Evolutionary conservation across 2,329 filamentous ascomycete species (phyloP), one percentile per base, ranked within the genome.

Genomic region (Fusarium multiceps): DNA sequence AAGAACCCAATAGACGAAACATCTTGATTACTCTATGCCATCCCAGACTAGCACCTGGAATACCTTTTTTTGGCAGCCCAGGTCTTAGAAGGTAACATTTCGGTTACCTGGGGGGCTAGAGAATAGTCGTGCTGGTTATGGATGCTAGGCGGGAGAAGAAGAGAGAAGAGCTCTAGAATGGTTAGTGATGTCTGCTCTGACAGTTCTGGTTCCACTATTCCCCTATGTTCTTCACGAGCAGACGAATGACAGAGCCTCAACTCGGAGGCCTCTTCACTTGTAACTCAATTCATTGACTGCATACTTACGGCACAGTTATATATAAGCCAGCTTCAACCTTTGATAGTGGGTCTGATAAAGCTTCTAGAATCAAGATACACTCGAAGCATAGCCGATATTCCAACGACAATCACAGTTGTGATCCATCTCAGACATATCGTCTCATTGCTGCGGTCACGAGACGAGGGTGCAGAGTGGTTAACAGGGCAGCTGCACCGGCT

Each of bases 181-280:
- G 3, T 12, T 37, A 3, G 18, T 2, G 2, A 7, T n/a, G 6
- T 37, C 6, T 2, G 32, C 16, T n/a, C 1, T 37, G 6, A 6
- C 32, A 11, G 5, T 37, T n/a, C 10, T 10, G 4, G 0, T 10
- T 1, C 11, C 34, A 11, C 18, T 37, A 4, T 12, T 12, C 34
- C 7, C 18, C 6, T 28, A 3, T 37, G 5, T 18, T 10, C 34
- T n/a, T 18, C 11, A 11, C 34, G 34, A 37, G 10, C 12, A 6
- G 27, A 37, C 11, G 18, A 6, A n/a, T 1, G 4, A n/a, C 18
- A 37, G 34, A 37, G 7, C n/a, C 25, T 47, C 25, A 47, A 10
- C 4, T 9, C 12, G 25, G 45, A 47, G 45, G 45, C 45, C 45
- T 28, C 45, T 37, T 12, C 34, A 37, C 10, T 37, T 37, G 4